phyloP scores from a whole-genome alignment of 305 asterid genomes.

The Salvia sclarea region DNA sequence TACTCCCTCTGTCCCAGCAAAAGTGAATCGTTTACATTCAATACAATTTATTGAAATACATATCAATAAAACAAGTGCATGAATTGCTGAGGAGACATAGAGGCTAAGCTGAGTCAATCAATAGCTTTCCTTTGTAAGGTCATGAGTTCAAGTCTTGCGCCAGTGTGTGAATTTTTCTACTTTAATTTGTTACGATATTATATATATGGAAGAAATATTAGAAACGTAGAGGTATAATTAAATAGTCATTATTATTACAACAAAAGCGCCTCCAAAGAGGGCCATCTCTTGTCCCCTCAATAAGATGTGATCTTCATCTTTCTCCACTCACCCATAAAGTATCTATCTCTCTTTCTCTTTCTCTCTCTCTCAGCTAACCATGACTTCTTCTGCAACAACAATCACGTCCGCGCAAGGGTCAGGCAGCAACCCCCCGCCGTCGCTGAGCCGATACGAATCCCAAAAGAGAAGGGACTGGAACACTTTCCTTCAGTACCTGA shows the following conservation, averaged over 20 bases:
- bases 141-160: too few relatives aligned
- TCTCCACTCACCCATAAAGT: conserved; percentile 35
- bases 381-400: conserved; percentile 35
- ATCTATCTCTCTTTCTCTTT: conserved; percentile 1
- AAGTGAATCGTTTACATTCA: too few relatives aligned
- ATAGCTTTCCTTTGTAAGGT: too few relatives aligned
- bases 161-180: too few relatives aligned
- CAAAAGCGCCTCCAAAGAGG: conserved; percentile 39
- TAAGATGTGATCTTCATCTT: conserved; percentile 42
- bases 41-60: too few relatives aligned
- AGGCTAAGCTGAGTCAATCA: too few relatives aligned
- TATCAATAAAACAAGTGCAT: too few relatives aligned
- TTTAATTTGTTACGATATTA: too few relatives aligned
- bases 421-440: conserved; percentile 25
- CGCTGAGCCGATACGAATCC: conserved; percentile 53
- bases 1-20: too few relatives aligned
- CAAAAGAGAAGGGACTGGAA: conserved; percentile 58
- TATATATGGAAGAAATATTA: too few relatives aligned
- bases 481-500: conserved; percentile 53
- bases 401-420: conserved; percentile 30
- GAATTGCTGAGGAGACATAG: too few relatives aligned
- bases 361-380: conserved; percentile 26
- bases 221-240: background rate
- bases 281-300: conserved; percentile 48
- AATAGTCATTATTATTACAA: conserved; percentile 22